These are phyloP conservation scores for Alternaria hordeiaustralica DNA, from an alignment of 2,329 filamentous ascomycete genomes.

Conservation along the genomic window DNA sequence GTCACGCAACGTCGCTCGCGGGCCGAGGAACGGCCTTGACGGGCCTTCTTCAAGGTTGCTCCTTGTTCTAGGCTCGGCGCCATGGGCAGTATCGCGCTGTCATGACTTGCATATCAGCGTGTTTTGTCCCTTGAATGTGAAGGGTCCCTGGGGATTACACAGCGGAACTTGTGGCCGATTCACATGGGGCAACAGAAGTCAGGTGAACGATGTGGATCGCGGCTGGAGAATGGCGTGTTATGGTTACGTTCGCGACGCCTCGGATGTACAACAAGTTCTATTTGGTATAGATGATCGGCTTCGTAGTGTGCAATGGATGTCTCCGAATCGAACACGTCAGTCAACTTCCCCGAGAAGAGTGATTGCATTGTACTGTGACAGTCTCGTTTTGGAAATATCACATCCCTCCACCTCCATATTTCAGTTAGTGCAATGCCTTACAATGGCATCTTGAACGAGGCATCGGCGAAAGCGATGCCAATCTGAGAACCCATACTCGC, in stretches of 20 bases:
- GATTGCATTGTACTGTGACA: neutral
- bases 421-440: neutral
- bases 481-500: neutral
- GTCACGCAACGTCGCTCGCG: conserved; percentile 13
- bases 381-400: neutral
- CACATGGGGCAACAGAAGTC: neutral
- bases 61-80: conserved; percentile 1
- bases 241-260: neutral
- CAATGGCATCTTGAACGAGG: neutral
- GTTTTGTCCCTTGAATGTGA: neutral
- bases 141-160: neutral
- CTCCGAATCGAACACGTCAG: neutral
- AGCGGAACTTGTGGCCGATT: neutral
- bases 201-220: neutral
- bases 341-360: neutral
- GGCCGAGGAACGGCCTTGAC: conserved; percentile 3
- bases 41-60: neutral
- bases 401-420: neutral
- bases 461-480: neutral
- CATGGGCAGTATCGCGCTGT: neutral
- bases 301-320: neutral
- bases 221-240: neutral
- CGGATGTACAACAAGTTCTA: neutral
- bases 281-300: neutral
- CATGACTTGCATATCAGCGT: neutral